A percentile compares a stretch with the other conserved stretches of the same genome.
These are phyloP conservation scores for Pseudocercospora fijiensis DNA, from an alignment of 2,329 filamentous ascomycete genomes.

Conservation along the genomic window DNA sequence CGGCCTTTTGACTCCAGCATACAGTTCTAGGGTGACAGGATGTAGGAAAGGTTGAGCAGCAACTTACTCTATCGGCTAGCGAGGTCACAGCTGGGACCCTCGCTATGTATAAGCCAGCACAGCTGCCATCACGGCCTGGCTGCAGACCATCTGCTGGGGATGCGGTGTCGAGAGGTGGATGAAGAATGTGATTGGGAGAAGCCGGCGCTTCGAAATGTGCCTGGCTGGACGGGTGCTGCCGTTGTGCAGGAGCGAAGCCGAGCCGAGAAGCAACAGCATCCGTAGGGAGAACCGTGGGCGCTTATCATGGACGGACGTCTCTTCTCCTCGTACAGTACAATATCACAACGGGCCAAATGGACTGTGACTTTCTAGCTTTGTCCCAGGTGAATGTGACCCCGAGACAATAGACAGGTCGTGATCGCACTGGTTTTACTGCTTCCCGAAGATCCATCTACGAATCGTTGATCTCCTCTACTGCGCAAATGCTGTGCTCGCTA, in stretches of 20 bases:
- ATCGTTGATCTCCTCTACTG: too few relatives aligned
- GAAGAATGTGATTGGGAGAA: constrained; percentile 11
- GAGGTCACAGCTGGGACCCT: constrained; percentile 21
- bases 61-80: constrained; percentile 22
- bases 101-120: constrained; percentile 15
- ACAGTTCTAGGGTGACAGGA: background rate
- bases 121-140: constrained; percentile 17
- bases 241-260: background rate
- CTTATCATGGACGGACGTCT: constrained; percentile 12
- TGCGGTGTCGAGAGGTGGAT: constrained; percentile 8
- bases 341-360: too few relatives aligned
- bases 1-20: background rate
- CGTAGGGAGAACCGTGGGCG: too few relatives aligned
- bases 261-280: background rate
- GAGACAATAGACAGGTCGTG: too few relatives aligned
- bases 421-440: too few relatives aligned
- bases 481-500: too few relatives aligned
- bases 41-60: constrained; percentile 16
- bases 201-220: constrained; percentile 6
- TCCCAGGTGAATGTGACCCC: too few relatives aligned
- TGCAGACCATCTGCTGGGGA: constrained; percentile 16
- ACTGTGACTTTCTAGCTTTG: too few relatives aligned
- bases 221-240: constrained; percentile 5
- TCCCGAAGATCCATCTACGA: too few relatives aligned
- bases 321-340: background rate